Evolutionary conservation across 768 basidiomycete species (phyloP).

Genomic region (Mrakia frigida): DNA sequence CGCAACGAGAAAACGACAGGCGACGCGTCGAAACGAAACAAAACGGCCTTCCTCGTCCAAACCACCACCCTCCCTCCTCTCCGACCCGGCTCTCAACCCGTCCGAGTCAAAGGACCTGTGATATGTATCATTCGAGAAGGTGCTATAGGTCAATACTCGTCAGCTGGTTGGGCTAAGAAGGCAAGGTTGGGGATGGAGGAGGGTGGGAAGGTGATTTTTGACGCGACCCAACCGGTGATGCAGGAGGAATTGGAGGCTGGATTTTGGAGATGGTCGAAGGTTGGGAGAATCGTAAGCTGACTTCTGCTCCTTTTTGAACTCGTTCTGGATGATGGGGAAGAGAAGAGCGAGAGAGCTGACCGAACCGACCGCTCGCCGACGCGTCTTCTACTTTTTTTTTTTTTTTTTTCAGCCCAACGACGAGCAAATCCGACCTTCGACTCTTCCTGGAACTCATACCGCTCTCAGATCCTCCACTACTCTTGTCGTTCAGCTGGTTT

Average conservation of each 20-base stretch:
- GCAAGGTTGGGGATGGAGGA: background rate
- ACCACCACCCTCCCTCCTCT: background rate
- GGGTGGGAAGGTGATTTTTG: background rate
- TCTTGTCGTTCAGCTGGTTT: background rate
- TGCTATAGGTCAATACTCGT: background rate
- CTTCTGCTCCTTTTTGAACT: background rate
- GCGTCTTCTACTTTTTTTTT: background rate
- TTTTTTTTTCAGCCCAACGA: background rate
- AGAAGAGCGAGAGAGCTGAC: too few relatives aligned
- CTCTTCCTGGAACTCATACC: background rate
- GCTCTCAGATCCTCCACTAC: background rate
- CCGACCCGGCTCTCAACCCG: background rate
- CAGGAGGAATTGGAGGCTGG: background rate
- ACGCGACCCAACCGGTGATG: background rate
- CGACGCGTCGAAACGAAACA: too few relatives aligned
- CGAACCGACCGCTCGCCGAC: too few relatives aligned
- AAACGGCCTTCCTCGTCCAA: slow-evolving; percentile 10
- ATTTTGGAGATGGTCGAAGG: background rate
- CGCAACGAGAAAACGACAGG: too few relatives aligned
- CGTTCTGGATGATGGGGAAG: too few relatives aligned
- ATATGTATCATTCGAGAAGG: background rate
- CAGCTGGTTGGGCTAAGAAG: background rate
- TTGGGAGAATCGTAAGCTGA: background rate
- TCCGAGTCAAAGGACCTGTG: background rate
- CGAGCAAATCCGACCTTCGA: background rate